Evolutionary conservation across 2,329 filamentous ascomycete genomes (phyloP), one percentile per base, ranked within the genome.

Genomic region (Beauveria sp.): DNA sequence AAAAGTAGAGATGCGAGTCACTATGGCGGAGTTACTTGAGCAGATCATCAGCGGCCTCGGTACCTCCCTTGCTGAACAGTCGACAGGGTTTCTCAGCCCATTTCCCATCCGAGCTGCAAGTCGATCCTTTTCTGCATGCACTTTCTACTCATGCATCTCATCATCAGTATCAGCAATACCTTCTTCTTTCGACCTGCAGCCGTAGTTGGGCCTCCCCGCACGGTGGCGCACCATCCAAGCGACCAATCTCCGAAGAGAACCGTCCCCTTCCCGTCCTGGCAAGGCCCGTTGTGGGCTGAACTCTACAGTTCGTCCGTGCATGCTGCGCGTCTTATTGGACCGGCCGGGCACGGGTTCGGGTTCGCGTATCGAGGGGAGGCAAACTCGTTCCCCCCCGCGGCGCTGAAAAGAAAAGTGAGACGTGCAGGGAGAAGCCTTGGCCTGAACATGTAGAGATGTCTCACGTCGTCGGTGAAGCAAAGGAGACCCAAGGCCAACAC

Each of bases 211-310:
- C 34, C 14, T 38, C 34, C 57, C 57, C 57, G 38, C 57, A 60
- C 48, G 24, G 57, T 60, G 48, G 48, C 57, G 57, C 57, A 22
- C 18, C 7, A 60, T n/a, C 24, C 48, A 24, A 34, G 24, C 45
- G 38, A 45, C 57, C 57, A 60, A 60, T 60, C 57, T 60, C 49
- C 20, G 57, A 18, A 38, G 48, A 60, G 57, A 52, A 52, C 38
- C 18, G 40, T n/a, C 20, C 57, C 10, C 43, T 59, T 43, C 12
- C 57, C 49, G 57, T 51, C 24, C 46, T 42, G 24, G 45, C 56
- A 50, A 38, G 56, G 56, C 31, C 56, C 48, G 48, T 24, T 45
- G 38, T 45, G 49, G 57, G 48, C 57, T 60, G 48, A 60, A 52
- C 55, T 40, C 22, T 28, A 22, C 45, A 16, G 45, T n/a, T 50